phyloP scores from a whole-genome alignment of 2,329 filamentous ascomycete genomes.

The Pezicula neosporulosa region DNA sequence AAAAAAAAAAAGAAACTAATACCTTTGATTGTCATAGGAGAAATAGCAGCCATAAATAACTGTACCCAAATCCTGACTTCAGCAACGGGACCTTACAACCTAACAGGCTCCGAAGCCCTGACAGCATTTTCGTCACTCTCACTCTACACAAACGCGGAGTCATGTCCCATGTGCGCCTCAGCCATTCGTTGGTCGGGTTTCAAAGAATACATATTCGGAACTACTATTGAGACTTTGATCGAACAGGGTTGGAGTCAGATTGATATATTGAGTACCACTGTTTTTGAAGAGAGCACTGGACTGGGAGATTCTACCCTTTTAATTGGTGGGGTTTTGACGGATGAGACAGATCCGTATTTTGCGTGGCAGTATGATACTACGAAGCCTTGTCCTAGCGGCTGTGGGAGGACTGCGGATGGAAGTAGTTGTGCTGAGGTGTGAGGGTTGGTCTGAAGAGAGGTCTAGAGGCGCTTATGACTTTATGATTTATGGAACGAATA shows the following conservation, averaged over 20 bases:
- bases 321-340: slow-evolving; percentile 41
- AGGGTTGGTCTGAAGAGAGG: slow-evolving; percentile 1
- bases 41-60: slow-evolving; percentile 52
- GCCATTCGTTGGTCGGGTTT: slow-evolving; percentile 55
- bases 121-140: slow-evolving; percentile 43
- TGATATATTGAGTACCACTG: slow-evolving; percentile 38
- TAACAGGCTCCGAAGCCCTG: slow-evolving; percentile 37
- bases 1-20: not conserved
- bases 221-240: slow-evolving; percentile 42
- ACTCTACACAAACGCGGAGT: slow-evolving; percentile 55
- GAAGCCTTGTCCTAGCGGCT: slow-evolving; percentile 16
- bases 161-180: slow-evolving; percentile 55
- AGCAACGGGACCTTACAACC: slow-evolving; percentile 38
- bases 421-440: slow-evolving; percentile 4
- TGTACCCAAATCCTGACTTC: slow-evolving; percentile 46
- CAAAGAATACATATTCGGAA: slow-evolving; percentile 52
- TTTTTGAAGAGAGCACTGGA: slow-evolving; percentile 41
- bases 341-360: slow-evolving; percentile 52
- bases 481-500: not conserved
- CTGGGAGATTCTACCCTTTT: slow-evolving; percentile 34
- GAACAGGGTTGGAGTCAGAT: slow-evolving; percentile 49
- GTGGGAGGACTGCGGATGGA: slow-evolving; percentile 9
- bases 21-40: slow-evolving; percentile 30
- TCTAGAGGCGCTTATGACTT: slow-evolving; percentile 1
- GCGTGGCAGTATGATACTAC: slow-evolving; percentile 46